Evolutionary conservation across 2,329 filamentous ascomycete genomes (phyloP), one percentile per base, ranked within the genome.

Genomic region (Tolypocladium amazonense): DNA sequence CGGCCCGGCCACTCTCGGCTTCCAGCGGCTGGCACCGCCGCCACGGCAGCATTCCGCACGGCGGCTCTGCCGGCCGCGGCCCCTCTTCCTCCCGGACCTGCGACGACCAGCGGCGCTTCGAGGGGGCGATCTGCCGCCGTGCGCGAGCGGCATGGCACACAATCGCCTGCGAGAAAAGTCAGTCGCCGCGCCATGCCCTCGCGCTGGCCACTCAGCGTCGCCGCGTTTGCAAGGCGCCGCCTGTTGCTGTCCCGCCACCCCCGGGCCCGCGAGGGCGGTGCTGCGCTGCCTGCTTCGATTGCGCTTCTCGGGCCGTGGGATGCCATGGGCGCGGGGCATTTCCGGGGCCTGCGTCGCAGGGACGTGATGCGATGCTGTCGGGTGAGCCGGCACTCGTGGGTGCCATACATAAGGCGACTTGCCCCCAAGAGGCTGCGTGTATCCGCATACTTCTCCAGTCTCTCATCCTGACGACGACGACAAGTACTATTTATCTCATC

Each of bases 1-100:
- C 63, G 56, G 56, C 59, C 60, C 75, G 75, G 75, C 71, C 70
- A 73, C 65, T 62, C 59, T 68, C 76, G 76, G 76, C 72, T 77
- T 75, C 60, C 65, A 58, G 64, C 75, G 75, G 75, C 64, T 75
- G 66, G 66, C 66, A 64, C 66, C 67, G 70, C 68, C 65, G 61
- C 62, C 61, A 64, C 66, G 64, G 61, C 45, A 56, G 61, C n/a
- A 64, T 65, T 65, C 62, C 64, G 62, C 64, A 59, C 62, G 59
- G 61, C 61, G 50, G 50, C 37, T 25, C 23, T 23, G 25, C 50
- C 57, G 38, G 33, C 50, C 39, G 38, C 39, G 27, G 38, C 57
- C 43, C 25, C 39, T 55, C 57, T 30, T 45, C 33, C 12, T 20
- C 56, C 45, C 56, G 56, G 33, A 37, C 52, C 37, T 39, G 57